A percentile compares a stretch with the other conserved stretches of the same genome.
These are phyloP conservation scores for Phytophthora aleatoria DNA, from an alignment of 352 stramenopile species.

Conservation along the genomic window DNA sequence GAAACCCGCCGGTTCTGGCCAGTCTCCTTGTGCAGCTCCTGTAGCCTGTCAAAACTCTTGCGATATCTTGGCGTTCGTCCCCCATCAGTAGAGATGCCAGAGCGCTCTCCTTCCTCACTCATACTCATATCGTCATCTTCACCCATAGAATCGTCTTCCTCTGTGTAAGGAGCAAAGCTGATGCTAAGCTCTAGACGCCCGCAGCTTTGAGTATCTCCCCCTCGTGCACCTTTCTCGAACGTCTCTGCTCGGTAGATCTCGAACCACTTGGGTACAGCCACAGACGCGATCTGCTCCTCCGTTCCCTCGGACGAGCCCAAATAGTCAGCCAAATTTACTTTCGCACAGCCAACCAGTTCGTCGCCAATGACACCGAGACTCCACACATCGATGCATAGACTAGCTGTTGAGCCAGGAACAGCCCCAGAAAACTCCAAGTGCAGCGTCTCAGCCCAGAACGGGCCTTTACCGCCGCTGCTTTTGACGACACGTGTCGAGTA, in stretches of 20 bases:
- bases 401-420: conserved; percentile 75
- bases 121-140: conserved; percentile 38
- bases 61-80: conserved; percentile 51
- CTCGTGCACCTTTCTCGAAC: conserved; percentile 37
- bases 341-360: conserved; percentile 73
- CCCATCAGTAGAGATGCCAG: conserved; percentile 23
- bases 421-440: conserved; percentile 77
- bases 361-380: conserved; percentile 77
- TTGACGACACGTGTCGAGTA: conserved; percentile 73
- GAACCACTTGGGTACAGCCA: conserved; percentile 79
- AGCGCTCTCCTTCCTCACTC: conserved; percentile 29
- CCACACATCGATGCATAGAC: conserved; percentile 81
- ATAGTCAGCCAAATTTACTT: conserved; percentile 80
- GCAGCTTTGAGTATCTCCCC: conserved; percentile 39
- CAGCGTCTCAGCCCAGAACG: conserved; percentile 83
- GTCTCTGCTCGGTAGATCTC: conserved; percentile 65
- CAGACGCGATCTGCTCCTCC: conserved; percentile 71
- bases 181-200: conserved; percentile 81
- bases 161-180: conserved; percentile 69
- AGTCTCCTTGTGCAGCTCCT: conserved; percentile 77
- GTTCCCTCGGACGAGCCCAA: conserved; percentile 63
- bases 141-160: conserved; percentile 48
- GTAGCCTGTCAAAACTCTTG: conserved; percentile 80
- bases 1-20: conserved; percentile 45
- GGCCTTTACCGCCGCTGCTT: conserved; percentile 46